Percentiles rank a stretch among this genome's conserved stretches.
These are phyloP conservation scores for Uromyces viciae-fabae DNA, from an alignment of 1,284 basidiomycete genomes.

Conservation along the genomic window DNA sequence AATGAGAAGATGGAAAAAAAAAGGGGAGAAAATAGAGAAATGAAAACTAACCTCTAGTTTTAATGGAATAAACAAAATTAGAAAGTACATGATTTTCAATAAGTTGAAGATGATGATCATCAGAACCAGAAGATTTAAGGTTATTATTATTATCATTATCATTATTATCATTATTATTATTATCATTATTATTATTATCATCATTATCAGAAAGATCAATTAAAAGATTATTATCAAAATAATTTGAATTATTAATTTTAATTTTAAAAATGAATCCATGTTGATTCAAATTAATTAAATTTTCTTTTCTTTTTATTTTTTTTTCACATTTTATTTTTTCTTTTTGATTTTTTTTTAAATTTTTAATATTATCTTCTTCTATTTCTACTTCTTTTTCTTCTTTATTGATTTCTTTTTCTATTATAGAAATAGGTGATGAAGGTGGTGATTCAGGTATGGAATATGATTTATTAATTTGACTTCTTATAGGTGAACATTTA, in stretches of 20 bases:
- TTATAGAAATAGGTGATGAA: not conserved
- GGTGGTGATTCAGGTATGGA: not conserved
- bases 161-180: no score
- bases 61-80: conserved; percentile 13
- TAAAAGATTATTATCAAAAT: no score
- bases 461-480: not conserved
- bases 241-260: not conserved
- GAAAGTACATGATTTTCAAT: conserved; percentile 16
- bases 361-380: not conserved
- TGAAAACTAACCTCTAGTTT: conserved; percentile 16
- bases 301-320: no score
- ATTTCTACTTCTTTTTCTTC: no score
- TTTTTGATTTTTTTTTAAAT: not conserved
- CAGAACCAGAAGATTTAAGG: not conserved
- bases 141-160: no score
- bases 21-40: not conserved
- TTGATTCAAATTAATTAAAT: not conserved
- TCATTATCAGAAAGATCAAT: no score
- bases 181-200: no score
- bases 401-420: not conserved
- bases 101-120: not conserved
- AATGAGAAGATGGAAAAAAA: not conserved
- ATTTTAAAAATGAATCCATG: conserved; percentile 8
- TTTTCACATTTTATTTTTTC: no score
- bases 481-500: not conserved